A percentile compares a stretch with the other conserved stretches of the same genome.
Conservation (phyloP, 495 filamentous ascomycete genomes). For the Penicillium daleae region DNA sequence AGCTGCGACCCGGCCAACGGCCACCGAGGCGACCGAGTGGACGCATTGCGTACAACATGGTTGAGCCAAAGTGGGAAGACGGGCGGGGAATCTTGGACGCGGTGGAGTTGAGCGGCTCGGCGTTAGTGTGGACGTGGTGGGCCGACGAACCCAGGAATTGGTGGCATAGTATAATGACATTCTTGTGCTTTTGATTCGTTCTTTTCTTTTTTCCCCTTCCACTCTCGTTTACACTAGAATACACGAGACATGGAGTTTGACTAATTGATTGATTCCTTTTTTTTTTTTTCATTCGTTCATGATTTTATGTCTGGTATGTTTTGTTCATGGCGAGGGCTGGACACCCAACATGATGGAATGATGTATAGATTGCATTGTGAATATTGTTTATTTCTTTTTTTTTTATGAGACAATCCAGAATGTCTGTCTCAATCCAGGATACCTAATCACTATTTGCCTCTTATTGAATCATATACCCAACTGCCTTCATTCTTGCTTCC, state of each 20-base stretch:
- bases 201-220: not conserved
- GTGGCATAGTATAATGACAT: slow-evolving; percentile 12
- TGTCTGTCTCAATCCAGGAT: not conserved
- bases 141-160: slow-evolving; percentile 18
- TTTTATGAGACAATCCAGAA: not conserved
- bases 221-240: not conserved
- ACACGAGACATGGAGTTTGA: slow-evolving; percentile 5
- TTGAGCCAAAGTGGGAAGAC: slow-evolving; percentile 69
- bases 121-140: slow-evolving; percentile 41
- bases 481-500: not conserved
- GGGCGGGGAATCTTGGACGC: slow-evolving; percentile 66
- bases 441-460: not conserved
- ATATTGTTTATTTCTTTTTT: not conserved
- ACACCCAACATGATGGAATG: not conserved
- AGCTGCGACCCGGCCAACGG: slow-evolving; percentile 18
- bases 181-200: not conserved
- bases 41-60: slow-evolving; percentile 56
- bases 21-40: slow-evolving; percentile 54
- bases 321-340: not conserved
- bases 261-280: not conserved
- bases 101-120: slow-evolving; percentile 58
- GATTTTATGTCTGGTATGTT: not conserved
- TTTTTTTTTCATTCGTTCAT: too few species aligned
- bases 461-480: not conserved
- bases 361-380: not conserved